A percentile compares a stretch with the other conserved stretches of the same genome.
Conservation (phyloP, 1,284 basidiomycete genomes). For the Ceratobasidium sp. region DNA sequence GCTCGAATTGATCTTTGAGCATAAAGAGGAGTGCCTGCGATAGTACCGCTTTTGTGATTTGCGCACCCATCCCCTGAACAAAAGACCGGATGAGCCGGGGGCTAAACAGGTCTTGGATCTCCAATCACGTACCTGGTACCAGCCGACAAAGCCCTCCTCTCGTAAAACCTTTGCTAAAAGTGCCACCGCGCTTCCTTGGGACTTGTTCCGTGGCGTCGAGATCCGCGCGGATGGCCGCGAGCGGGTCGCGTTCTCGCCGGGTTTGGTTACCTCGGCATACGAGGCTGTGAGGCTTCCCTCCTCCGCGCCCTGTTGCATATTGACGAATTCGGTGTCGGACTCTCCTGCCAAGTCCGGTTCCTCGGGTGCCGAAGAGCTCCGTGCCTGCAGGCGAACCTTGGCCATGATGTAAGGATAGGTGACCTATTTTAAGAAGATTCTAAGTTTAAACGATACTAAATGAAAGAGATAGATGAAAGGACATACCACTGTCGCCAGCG, state of each 20-base stretch:
- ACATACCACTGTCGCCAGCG: conserved; percentile 91
- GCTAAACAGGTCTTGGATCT: conserved; percentile 23
- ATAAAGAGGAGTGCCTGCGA: conserved; percentile 84
- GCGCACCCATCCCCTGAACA: conserved; percentile 85
- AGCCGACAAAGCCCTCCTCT: conserved; percentile 84
- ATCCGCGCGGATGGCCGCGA: not conserved
- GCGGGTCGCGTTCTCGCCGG: conserved; percentile 40
- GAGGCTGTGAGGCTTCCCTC: conserved; percentile 56
- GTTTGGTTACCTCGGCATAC: conserved; percentile 29
- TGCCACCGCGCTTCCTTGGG: conserved; percentile 78
- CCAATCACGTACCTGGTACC: conserved; percentile 89
- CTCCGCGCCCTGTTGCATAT: conserved; percentile 61
- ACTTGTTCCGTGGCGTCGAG: conserved; percentile 51
- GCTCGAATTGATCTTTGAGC: conserved; percentile 86
- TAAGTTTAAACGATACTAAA: not conserved
- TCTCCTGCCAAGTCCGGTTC: conserved; percentile 51
- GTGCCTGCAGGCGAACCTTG: conserved; percentile 96
- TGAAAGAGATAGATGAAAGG: conserved; percentile 30
- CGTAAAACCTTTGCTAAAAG: conserved; percentile 79
- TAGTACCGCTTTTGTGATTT: conserved; percentile 88
- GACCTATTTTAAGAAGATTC: conserved; percentile 62
- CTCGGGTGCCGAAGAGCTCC: conserved; percentile 53
- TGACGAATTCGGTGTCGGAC: conserved; percentile 52
- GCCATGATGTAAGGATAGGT: conserved; percentile 96
- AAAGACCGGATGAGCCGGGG: not conserved